Base-by-base conservation (phyloP, 75 land plant genomes). In the Isoetes taiwanensis region DNA sequence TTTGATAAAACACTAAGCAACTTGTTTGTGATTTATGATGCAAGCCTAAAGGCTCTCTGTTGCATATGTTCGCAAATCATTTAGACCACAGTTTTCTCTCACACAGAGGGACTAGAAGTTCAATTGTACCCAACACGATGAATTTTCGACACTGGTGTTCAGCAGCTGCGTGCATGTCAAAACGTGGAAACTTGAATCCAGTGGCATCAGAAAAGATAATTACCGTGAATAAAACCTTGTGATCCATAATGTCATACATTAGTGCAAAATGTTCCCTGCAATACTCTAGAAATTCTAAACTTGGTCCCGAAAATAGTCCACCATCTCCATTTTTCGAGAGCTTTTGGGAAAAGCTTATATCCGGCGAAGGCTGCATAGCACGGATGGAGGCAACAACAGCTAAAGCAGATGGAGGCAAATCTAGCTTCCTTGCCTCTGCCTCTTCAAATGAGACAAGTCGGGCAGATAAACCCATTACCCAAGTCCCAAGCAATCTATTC, bases 211-310 rank as follows among this genome's bases (percentile, higher is more conserved):
- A n/a, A n/a, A n/a, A n/a, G n/a, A n/a, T n/a, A n/a, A n/a, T n/a
- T n/a, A 68, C 71, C 65, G 71, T 68, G 25, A 68, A 62, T 42
- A 38, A 55, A 23, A 65, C 65, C 28, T 62, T 39, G 8, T 21
- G 58, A 1, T 65, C 71, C 21, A 68, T 43, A 20, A 68, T 50
- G 1, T 32, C 41, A 28, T 61, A 29, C 32, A 64, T 55, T 30
- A 68, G 35, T 29, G 64, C 43, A 2, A 68, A 59, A 58, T 68
- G 71, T 32, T 68, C 61, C 1, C 23, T 34, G 23, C 71, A 68
- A 38, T 61, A 59, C 12, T 62, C 71, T 38, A 68, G 57, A 55
- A 68, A 68, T 35, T 68, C 71, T 2, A 35, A 38, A 55, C 71
- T 68, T 1, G 71, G 57, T 9, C 57, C 58, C 2, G 71, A 62